phyloP scores from a whole-genome alignment of 2,329 filamentous ascomycete genomes.

The Trichoderma cornu-damae region DNA sequence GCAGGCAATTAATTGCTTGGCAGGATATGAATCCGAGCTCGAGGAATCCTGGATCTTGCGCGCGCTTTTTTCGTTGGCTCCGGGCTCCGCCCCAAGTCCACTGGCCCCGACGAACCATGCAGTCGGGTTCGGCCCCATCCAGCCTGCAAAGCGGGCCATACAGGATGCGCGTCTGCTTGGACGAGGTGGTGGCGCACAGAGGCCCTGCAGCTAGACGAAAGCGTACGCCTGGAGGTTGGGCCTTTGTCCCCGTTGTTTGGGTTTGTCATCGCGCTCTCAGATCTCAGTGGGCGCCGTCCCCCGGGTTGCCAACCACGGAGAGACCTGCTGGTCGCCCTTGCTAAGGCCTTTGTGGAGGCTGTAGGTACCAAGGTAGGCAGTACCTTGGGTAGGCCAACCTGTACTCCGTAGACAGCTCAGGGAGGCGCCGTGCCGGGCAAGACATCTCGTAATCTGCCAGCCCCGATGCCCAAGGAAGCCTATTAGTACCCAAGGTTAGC shows the following conservation, averaged over 20 bases:
- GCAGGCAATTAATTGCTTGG: neutral
- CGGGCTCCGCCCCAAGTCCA: conserved; percentile 13
- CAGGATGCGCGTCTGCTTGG: conserved; percentile 5
- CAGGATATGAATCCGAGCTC: neutral
- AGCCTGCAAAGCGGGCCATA: conserved; percentile 13
- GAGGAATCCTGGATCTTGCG: conserved; percentile 7
- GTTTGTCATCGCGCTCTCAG: conserved; percentile 5
- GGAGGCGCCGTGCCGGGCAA: no score
- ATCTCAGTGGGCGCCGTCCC: neutral
- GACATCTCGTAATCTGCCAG: no score
- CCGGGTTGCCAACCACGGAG: neutral
- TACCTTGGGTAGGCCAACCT: no score
- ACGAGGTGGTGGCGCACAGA: conserved; percentile 3
- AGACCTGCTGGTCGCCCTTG: conserved; percentile 4
- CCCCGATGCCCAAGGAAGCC: no score
- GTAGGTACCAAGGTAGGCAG: no score
- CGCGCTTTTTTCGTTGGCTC: conserved; percentile 18
- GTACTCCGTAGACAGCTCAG: no score
- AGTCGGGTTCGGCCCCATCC: conserved; percentile 19
- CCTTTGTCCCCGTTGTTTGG: neutral
- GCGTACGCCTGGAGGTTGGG: conserved; percentile 2
- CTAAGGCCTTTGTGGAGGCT: no score
- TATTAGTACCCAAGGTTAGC: no score
- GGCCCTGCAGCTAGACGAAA: conserved; percentile 12
- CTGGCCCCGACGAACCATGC: conserved; percentile 16